Conservation (phyloP, 495 filamentous ascomycete genomes). For the Hamigera avellanea region DNA sequence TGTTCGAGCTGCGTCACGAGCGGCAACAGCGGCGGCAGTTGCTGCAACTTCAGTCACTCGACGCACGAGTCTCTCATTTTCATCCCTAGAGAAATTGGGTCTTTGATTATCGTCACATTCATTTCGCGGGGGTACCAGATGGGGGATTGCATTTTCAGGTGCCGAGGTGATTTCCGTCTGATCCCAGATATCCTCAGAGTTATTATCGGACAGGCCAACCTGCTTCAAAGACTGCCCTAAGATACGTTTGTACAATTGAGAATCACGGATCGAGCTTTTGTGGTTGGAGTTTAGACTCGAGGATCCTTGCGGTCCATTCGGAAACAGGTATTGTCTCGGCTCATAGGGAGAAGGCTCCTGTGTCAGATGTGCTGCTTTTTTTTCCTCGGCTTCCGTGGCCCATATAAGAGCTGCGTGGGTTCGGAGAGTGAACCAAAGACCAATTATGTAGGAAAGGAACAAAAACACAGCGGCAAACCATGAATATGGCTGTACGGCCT, state of each 20-base stretch:
- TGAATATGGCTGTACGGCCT: slow-evolving; percentile 87
- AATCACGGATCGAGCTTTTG: slow-evolving; percentile 55
- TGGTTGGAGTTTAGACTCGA: slow-evolving; percentile 10
- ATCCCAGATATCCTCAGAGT: slow-evolving; percentile 33
- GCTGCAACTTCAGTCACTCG: slow-evolving; percentile 88
- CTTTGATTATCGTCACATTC: slow-evolving; percentile 10
- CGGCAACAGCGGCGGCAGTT: slow-evolving; percentile 78
- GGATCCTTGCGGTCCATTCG: slow-evolving; percentile 21
- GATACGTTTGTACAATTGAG: slow-evolving; percentile 85
- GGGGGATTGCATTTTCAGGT: slow-evolving; percentile 36
- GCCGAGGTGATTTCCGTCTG: slow-evolving; percentile 11
- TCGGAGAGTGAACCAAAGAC: slow-evolving; percentile 88
- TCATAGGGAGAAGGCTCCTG: slow-evolving; percentile 33
- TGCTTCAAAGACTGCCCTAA: slow-evolving; percentile 79
- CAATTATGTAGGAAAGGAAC: slow-evolving; percentile 89
- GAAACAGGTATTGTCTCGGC: slow-evolving; percentile 19
- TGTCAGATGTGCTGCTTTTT: slow-evolving; percentile 42
- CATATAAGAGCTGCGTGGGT: slow-evolving; percentile 97
- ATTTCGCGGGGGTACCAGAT: slow-evolving; percentile 55
- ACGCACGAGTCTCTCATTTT: slow-evolving; percentile 68
- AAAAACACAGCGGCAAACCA: slow-evolving; percentile 75
- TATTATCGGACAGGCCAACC: slow-evolving; percentile 49
- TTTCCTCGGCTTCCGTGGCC: slow-evolving; percentile 80
- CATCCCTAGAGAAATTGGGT: slow-evolving; percentile 53
- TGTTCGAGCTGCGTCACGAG: slow-evolving; percentile 56